Percentiles rank a stretch among this genome's conserved stretches.
phyloP scores from a whole-genome alignment of 768 basidiomycete genomes.

The Cystofilobasidium capitatum region DNA sequence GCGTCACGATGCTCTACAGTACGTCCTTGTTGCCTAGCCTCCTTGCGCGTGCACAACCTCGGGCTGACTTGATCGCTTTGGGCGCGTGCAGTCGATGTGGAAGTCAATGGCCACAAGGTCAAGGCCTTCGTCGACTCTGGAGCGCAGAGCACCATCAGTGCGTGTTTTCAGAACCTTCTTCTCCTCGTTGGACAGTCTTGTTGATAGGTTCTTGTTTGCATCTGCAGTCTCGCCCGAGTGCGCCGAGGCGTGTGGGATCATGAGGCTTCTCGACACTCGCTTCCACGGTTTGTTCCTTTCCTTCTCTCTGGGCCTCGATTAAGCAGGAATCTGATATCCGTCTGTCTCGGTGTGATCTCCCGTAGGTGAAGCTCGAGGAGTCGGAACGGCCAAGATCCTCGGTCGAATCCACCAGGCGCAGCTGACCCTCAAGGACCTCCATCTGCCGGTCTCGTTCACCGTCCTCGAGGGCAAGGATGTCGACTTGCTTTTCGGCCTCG shows the following conservation, averaged over 20 bases:
- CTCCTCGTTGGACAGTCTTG: conserved; percentile 1
- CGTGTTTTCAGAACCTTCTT: conserved; percentile 33
- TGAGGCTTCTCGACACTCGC: conserved; percentile 15
- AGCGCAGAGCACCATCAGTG: conserved; percentile 93
- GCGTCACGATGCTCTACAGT: conserved; percentile 94
- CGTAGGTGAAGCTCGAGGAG: conserved; percentile 80
- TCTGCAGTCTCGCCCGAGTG: conserved; percentile 75
- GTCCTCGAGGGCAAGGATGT: conserved; percentile 94
- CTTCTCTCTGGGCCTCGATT: not conserved
- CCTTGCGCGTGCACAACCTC: conserved; percentile 8
- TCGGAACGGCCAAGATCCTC: conserved; percentile 87
- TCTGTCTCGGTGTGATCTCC: conserved; percentile 45
- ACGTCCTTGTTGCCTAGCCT: not conserved
- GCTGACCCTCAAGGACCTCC: conserved; percentile 71
- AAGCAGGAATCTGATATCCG: not conserved
- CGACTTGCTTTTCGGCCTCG: conserved; percentile 93
- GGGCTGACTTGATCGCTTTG: conserved; percentile 35
- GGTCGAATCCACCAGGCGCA: conserved; percentile 91
- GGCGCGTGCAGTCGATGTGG: conserved; percentile 58
- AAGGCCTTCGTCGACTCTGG: conserved; percentile 98
- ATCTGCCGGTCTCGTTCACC: conserved; percentile 82
- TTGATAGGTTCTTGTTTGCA: not conserved
- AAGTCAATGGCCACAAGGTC: conserved; percentile 80
- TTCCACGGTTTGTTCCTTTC: not conserved
- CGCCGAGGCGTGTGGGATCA: conserved; percentile 69